Evolutionary conservation across 805 yeast genomes (phyloP).

Genomic region (Yamadazyma nakazawae): DNA sequence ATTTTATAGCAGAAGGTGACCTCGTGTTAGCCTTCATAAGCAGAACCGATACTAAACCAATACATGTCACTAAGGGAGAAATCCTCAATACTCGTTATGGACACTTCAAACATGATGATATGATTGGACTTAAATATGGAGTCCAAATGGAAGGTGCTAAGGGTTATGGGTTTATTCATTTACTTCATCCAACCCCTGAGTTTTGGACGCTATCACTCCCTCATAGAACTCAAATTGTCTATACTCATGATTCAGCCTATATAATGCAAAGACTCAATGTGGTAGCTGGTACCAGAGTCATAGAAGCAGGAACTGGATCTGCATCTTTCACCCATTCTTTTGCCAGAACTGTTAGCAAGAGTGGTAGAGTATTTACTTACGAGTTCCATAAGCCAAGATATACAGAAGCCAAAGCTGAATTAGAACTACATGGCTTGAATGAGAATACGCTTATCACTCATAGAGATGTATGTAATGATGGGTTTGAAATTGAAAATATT

Average conservation of each 20-base stretch:
- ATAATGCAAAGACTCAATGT: conserved; percentile 80
- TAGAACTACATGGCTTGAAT: conserved; percentile 64
- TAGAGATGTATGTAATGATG: conserved; percentile 88
- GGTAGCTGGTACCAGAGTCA: conserved; percentile 69
- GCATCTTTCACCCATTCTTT: conserved; percentile 94
- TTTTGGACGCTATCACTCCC: conserved; percentile 95
- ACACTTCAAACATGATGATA: conserved; percentile 73
- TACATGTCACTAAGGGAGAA: conserved; percentile 57
- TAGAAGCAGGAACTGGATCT: conserved; percentile 98
- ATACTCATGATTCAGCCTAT: conserved; percentile 91
- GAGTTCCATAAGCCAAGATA: conserved; percentile 90
- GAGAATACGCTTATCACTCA: conserved; percentile 69
- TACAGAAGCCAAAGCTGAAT: conserved; percentile 73
- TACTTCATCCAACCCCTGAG: conserved; percentile 91
- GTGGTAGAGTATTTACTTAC: conserved; percentile 72
- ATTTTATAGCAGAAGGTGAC: conserved; percentile 78
- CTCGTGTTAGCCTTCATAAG: conserved; percentile 83
- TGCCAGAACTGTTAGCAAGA: conserved; percentile 65
- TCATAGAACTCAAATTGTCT: conserved; percentile 96
- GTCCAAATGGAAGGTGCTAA: conserved; percentile 74
- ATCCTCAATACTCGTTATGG: conserved; percentile 85
- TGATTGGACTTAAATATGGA: conserved; percentile 83
- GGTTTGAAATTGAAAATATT: conserved; percentile 55
- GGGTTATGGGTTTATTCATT: conserved; percentile 82
- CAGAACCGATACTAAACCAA: conserved; percentile 74